A percentile compares a stretch with the other conserved stretches of the same genome.
Evolutionary conservation across 2,329 filamentous ascomycete genomes (phyloP).

Genomic region (Leptoxyphium fumago): DNA sequence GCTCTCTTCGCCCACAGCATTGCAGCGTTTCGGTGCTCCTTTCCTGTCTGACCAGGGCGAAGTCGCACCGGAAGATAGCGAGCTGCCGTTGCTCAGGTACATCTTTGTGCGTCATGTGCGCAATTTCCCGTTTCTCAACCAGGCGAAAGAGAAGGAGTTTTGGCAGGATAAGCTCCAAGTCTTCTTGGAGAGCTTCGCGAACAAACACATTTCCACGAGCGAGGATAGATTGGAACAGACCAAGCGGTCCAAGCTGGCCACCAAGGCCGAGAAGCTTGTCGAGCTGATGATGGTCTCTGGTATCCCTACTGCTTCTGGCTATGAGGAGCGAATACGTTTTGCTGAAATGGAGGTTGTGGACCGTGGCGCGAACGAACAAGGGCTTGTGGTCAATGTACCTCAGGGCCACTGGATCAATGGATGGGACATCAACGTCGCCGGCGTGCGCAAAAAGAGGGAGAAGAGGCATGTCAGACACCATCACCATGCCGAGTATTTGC

Average conservation of each 20-base stretch:
- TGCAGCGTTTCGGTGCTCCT: slow-evolving; percentile 87
- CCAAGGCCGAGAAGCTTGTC: slow-evolving; percentile 88
- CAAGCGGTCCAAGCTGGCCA: slow-evolving; percentile 79
- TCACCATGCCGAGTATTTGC: slow-evolving; percentile 83
- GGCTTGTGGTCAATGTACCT: slow-evolving; percentile 71
- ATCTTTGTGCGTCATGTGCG: slow-evolving; percentile 97
- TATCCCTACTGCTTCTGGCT: slow-evolving; percentile 86
- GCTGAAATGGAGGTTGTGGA: slow-evolving; percentile 96
- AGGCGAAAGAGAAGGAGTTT: slow-evolving; percentile 95
- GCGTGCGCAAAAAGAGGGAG: slow-evolving; percentile 63
- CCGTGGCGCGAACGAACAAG: slow-evolving; percentile 78
- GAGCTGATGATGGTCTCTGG: slow-evolving; percentile 99
- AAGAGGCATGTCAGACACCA: slow-evolving; percentile 83
- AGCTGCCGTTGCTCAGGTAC: slow-evolving; percentile 82
- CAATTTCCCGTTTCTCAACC: slow-evolving; percentile 94
- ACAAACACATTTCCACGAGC: slow-evolving; percentile 91
- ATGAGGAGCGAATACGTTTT: slow-evolving; percentile 93
- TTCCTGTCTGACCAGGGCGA: slow-evolving; percentile 89
- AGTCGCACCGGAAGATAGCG: slow-evolving; percentile 82
- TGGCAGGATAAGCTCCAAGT: slow-evolving; percentile 98
- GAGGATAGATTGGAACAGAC: slow-evolving; percentile 94
- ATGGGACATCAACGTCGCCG: slow-evolving; percentile 93
- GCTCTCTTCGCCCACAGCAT: slow-evolving; percentile 83
- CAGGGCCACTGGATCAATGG: slow-evolving; percentile 87
- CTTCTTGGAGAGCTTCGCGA: slow-evolving; percentile 93